These are phyloP conservation scores for Neophaeococcomyces aloes DNA, from an alignment of 2,329 filamentous ascomycete species.

Conservation along the genomic window DNA sequence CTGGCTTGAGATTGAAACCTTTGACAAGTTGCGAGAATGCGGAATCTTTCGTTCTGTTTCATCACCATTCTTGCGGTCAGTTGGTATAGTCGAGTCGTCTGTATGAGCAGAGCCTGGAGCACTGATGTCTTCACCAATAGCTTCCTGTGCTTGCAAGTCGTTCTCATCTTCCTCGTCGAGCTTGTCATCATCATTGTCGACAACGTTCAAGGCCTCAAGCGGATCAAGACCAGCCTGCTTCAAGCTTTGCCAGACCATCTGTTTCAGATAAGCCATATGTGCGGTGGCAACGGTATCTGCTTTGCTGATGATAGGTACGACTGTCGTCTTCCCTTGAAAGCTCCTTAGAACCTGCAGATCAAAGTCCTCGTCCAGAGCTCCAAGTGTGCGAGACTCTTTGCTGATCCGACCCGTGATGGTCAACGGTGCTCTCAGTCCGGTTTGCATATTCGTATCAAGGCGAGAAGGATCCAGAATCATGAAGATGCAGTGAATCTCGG, in stretches of 20 bases:
- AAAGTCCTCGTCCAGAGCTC: constrained; percentile 73
- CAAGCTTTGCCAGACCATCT: constrained; percentile 76
- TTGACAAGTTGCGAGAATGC: constrained; percentile 27
- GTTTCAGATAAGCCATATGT: constrained; percentile 88
- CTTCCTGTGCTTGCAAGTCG: constrained; percentile 25
- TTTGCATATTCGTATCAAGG: constrained; percentile 67
- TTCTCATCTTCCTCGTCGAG: constrained; percentile 45
- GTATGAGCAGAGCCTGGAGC: constrained; percentile 15
- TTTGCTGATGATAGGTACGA: constrained; percentile 92
- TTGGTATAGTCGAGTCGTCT: constrained; percentile 17
- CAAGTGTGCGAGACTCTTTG: constrained; percentile 37
- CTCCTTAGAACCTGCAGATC: constrained; percentile 83
- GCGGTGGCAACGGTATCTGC: constrained; percentile 92
- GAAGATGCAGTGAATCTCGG: constrained; percentile 94
- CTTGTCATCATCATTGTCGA: constrained; percentile 63
- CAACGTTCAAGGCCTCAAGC: constrained; percentile 70
- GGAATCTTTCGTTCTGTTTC: constrained; percentile 15
- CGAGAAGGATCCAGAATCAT: constrained; percentile 78
- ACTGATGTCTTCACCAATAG: constrained; percentile 21
- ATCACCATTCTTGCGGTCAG: constrained; percentile 7
- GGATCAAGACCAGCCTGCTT: constrained; percentile 81
- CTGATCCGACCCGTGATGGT: constrained; percentile 42
- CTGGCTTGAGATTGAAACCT: constrained; percentile 23
- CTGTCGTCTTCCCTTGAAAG: constrained; percentile 84
- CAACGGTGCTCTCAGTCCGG: constrained; percentile 49